These are phyloP conservation scores for Termitomyces sp. DNA, from an alignment of 768 basidiomycete genomes.

Conservation along the genomic window DNA sequence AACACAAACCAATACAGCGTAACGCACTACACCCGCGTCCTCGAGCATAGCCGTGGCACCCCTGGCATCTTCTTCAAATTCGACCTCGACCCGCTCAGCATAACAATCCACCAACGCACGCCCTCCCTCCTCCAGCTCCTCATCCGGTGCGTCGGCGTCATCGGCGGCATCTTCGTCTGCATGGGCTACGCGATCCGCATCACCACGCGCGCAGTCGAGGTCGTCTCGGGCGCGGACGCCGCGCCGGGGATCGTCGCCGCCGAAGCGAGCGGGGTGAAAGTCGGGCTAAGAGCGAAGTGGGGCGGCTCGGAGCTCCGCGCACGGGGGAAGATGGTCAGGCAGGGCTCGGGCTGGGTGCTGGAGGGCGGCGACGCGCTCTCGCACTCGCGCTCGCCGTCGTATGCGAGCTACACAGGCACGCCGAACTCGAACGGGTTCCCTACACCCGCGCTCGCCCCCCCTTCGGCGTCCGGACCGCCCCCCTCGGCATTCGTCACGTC, in stretches of 20 bases:
- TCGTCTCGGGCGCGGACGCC: conserved; percentile 52
- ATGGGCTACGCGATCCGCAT: conserved; percentile 72
- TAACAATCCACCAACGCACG: conserved; percentile 87
- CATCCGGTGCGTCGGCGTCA: conserved; percentile 85
- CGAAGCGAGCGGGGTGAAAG: conserved; percentile 55
- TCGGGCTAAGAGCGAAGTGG: conserved; percentile 63
- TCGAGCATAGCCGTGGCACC: conserved; percentile 73
- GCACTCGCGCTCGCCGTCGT: conserved; percentile 26
- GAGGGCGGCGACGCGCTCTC: conserved; percentile 32
- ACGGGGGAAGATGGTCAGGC: conserved; percentile 51
- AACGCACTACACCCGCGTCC: conserved; percentile 80
- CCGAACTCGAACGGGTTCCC: conserved; percentile 28
- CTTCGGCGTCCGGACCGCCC: conserved; percentile 14
- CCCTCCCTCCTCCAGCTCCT: conserved; percentile 77
- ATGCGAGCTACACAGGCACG: conserved; percentile 29
- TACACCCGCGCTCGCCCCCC: conserved; percentile 1
- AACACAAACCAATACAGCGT: conserved; percentile 90
- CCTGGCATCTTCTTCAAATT: conserved; percentile 99
- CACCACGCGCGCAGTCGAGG: conserved; percentile 61
- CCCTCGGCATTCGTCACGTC: not conserved
- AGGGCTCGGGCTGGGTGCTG: conserved; percentile 58
- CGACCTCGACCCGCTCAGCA: conserved; percentile 85
- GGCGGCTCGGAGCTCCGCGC: conserved; percentile 61
- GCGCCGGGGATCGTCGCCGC: conserved; percentile 57
- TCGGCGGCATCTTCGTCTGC: conserved; percentile 90